These are phyloP conservation scores for Lentinula lateritia DNA, from an alignment of 768 basidiomycete genomes.

Conservation along the genomic window DNA sequence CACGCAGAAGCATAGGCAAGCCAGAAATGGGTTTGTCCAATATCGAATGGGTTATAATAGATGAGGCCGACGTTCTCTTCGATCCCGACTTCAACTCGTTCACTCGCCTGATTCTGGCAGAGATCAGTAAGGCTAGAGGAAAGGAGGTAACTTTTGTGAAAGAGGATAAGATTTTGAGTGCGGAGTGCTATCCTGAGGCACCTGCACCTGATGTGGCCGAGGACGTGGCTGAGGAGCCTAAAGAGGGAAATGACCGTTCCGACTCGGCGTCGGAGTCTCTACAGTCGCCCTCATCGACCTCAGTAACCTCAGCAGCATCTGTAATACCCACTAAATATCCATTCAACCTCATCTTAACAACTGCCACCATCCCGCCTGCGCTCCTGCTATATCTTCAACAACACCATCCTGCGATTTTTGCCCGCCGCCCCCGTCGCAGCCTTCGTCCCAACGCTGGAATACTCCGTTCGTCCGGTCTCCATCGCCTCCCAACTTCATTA, in stretches of 20 bases:
- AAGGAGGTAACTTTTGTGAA: slow-evolving; percentile 27
- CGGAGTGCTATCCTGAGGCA: slow-evolving; percentile 12
- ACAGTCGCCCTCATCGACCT: slow-evolving; percentile 7
- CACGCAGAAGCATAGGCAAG: slow-evolving; percentile 21
- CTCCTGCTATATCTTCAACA: slow-evolving; percentile 59
- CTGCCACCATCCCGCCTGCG: slow-evolving; percentile 82
- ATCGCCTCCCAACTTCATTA: slow-evolving; percentile 68
- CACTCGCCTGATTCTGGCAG: slow-evolving; percentile 64
- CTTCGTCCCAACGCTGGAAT: neutral
- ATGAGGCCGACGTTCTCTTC: slow-evolving; percentile 88
- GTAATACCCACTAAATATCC: slow-evolving; percentile 47
- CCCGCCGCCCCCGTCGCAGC: slow-evolving; percentile 16
- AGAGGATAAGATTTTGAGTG: slow-evolving; percentile 18
- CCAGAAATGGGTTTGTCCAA: slow-evolving; percentile 59
- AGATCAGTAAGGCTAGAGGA: slow-evolving; percentile 62
- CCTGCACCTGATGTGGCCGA: slow-evolving; percentile 14
- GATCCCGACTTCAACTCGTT: slow-evolving; percentile 80
- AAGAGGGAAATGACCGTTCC: neutral
- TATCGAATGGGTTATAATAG: slow-evolving; percentile 86
- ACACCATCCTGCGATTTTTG: slow-evolving; percentile 56
- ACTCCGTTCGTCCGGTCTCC: slow-evolving; percentile 74
- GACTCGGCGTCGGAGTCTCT: neutral
- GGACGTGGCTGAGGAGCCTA: neutral
- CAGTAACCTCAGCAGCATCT: slow-evolving; percentile 4
- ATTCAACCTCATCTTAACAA: slow-evolving; percentile 76